Percentiles rank a stretch among this genome's conserved stretches.
These are phyloP conservation scores for Friedmanniomyces simplex DNA, from an alignment of 495 filamentous ascomycete genomes.

Conservation along the genomic window DNA sequence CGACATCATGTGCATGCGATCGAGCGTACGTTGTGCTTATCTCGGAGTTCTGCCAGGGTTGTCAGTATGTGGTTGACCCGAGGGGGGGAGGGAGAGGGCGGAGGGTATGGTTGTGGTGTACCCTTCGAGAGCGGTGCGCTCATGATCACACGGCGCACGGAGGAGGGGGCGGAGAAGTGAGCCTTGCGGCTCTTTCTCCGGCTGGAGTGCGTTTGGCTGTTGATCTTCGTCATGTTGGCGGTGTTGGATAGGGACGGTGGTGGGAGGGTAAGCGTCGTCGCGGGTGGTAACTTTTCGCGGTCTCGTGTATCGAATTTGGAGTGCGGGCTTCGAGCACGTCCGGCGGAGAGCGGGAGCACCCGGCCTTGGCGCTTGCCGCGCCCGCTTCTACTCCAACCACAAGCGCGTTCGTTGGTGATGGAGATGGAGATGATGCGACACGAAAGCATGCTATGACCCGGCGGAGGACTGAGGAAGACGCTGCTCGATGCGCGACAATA, in stretches of 20 bases:
- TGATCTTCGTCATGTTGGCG: conserved; percentile 47
- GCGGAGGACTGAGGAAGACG: no score
- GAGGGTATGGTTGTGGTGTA: background rate
- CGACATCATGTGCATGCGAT: conserved; percentile 15
- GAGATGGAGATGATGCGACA: no score
- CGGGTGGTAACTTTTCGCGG: background rate
- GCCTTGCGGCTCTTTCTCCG: conserved; percentile 96
- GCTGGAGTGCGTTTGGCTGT: conserved; percentile 58
- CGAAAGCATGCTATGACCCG: no score
- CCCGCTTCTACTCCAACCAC: no score
- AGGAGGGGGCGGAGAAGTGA: conserved; percentile 88
- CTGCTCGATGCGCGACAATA: no score
- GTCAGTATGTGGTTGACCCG: conserved; percentile 2
- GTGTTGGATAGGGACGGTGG: conserved; percentile 10
- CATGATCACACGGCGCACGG: conserved; percentile 86
- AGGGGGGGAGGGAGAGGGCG: background rate
- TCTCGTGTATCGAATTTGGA: no score
- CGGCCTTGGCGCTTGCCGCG: no score
- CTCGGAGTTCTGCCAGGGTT: conserved; percentile 58
- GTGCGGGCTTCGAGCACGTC: no score
- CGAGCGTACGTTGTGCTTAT: conserved; percentile 81
- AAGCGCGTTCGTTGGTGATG: no score
- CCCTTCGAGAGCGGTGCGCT: conserved; percentile 78
- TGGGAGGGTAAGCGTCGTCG: conserved; percentile 7
- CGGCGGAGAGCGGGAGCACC: no score